Base-by-base conservation (phyloP, 768 basidiomycete species). In the Calvatia gigantea region DNA sequence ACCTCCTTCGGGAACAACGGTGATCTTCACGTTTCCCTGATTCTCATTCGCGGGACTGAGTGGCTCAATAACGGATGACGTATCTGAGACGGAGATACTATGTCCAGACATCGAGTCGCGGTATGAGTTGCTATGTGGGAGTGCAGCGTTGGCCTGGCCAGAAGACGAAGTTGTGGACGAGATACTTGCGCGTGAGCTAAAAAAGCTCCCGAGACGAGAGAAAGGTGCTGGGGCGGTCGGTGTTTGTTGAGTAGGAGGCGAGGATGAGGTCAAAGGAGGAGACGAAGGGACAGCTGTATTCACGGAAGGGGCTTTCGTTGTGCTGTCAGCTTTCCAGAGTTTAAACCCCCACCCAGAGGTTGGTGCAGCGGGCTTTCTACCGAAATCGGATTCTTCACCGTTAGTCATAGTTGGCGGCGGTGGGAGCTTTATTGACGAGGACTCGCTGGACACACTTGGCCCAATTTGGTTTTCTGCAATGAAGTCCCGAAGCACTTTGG, bases 401-500 rank as follows among this genome's bases (percentile, higher is more conserved):
- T 63, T 71, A 9, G 70, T 69, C 65, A 71, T 70, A 2, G 68
- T 69, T 19, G 78, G 76, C 11, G 73, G 72, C 11, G 71, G 75
- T 9, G 79, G 76, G 3, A 77, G 65, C 48, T 75, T 76, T 2
- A 75, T 60, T 19, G 68, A 61, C 37, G 64, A 59, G 44, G 64
- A 51, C 5, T 58, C 56, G 47, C 48, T 47, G 51, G 43, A 61
- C 28, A 47, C 62, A 60, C 15, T 51, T 19, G 62, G 69, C 7
- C 87, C 87, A 46, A 89, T 75, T 54, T 84, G 83, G 66, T 86
- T 84, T 60, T 90, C 84, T 19, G 81, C 82, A 60, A 92, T 91
- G 65, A 89, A 98, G 55, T 85, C 87, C 33, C 94, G 79, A 39
- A 98, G 74, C 0, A 89, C 91, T 52, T 82, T 84, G 60, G 90